Evolutionary conservation across 495 filamentous ascomycete species (phyloP), one percentile per base, ranked within the genome.

Genomic region (Tuber calosporum): DNA sequence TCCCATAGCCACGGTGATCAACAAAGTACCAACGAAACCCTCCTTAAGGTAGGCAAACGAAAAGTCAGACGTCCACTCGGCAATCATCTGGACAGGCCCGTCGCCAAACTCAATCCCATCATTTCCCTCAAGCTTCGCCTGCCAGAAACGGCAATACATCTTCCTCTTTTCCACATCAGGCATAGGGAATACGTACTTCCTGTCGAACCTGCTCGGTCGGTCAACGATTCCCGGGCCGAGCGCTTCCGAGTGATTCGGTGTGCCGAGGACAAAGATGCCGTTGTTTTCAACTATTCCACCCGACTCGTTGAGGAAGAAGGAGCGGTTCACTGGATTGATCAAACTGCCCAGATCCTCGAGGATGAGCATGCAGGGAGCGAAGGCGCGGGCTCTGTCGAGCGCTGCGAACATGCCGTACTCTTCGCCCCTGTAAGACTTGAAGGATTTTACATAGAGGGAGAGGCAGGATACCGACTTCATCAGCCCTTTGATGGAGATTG

Each of bases 241-340:
- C 3, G 81, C 82, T 2, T 88, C 88, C 7, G 89, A 75, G 75
- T 90, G 85, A 76, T 91, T 91, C 19, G 89, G 90, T 72, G 83
- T 87, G 9, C 87, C 89, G 42, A 91, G 82, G 82, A 90, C 89
- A 75, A 90, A 84, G 72, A 91, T 88, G 45, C 89, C 89, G 78
- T 90, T 86, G 75, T 91, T 91, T 74, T 83, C 85, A 75, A 88
- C 88, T 34, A 92, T 82, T 0, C 90, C 90, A 74, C 92, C 90
- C 4, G 91, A 86, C 75, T 92, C 88, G 77, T 92, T 92, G 69
- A 92, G 84, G 78, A 92, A 92, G 82, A 89, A 91, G 72, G 84
- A 86, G 19, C 89, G 82, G 34, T 88, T 86, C 13, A 72, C 73
- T 66, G 84, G 84, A 2, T 82, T 84, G 17, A 91, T 85, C 20